Evolutionary conservation across 2,329 filamentous ascomycete genomes (phyloP), one percentile per base, ranked within the genome.

Genomic region (Dactylonectria estremocensis): DNA sequence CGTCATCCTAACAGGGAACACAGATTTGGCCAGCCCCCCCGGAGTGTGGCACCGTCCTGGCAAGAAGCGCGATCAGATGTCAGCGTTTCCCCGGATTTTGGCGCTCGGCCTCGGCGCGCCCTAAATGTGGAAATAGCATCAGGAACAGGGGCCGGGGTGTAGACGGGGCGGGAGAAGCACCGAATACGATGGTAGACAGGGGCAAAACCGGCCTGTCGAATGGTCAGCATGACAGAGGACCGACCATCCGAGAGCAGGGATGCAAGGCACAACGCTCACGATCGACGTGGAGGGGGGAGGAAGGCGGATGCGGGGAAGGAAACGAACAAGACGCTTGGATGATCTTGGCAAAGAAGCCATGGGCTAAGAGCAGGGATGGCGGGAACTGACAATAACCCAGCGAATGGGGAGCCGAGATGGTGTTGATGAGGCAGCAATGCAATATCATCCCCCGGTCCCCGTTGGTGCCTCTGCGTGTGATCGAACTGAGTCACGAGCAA

Each of bases 121-220:
- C 62, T 60, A 60, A 24, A 28, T 14, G 20, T 18, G 56, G 31
- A 40, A 53, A 22, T n/a, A 37, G 31, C 7, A 24, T 59, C 62
- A 65, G 62, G 56, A 40, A 60, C 62, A 37, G 46, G 35, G 45
- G 48, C 14, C 14, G 14, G 22, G 48, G 40, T 28, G 18, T 13
- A 28, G 35, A 18, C 7, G n/a, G 45, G n/a, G 13, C n/a, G 54
- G 40, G 49, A 65, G 56, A 16, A 45, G 16, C 22, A 14, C 55
- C 55, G 62, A 65, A 65, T 64, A 64, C 62, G 62, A 52, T 58
- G n/a, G 28, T 24, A 37, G 49, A 55, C 28, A 37, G 43, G 49
- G 53, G 56, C 14, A 54, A n/a, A n/a, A 56, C 45, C 33, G 49
- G 18, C 52, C 43, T 52, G 31, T 16, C 16, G 18, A 18, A 2